These are phyloP conservation scores for Oryza glaberrima DNA, from an alignment of 176 grass and related monocot species.

Conservation along the genomic window DNA sequence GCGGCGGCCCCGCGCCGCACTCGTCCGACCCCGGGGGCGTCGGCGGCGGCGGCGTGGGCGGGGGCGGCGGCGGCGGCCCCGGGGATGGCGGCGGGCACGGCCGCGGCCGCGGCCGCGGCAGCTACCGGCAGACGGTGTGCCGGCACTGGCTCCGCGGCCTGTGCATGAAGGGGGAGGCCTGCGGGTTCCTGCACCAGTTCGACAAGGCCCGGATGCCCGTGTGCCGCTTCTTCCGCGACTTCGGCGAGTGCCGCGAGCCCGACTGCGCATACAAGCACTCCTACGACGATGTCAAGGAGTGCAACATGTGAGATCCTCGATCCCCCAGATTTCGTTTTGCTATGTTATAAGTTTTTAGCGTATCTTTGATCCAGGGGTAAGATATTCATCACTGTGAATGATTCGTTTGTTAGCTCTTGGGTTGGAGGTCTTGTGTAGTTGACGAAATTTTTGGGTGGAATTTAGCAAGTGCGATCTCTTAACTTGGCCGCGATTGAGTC, in stretches of 20 bases:
- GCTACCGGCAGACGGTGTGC: conserved; percentile 92
- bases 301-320: conserved; percentile 75
- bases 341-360: conserved; percentile 22
- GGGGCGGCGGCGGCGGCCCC: conserved; percentile 8
- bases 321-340: not conserved
- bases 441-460: not conserved
- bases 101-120: conserved; percentile 67
- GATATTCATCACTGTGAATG: not conserved
- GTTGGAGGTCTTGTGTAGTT: not conserved
- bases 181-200: conserved; percentile 98
- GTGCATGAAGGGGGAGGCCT: conserved; percentile 96
- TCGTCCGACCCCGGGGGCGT: conserved; percentile 3
- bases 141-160: conserved; percentile 97
- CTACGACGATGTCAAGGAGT: conserved; percentile 94
- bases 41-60: not conserved
- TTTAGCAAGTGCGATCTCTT: not conserved
- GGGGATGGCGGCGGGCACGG: conserved; percentile 22
- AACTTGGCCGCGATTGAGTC: not conserved
- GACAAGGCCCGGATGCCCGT: conserved; percentile 99
- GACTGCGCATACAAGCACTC: conserved; percentile 99
- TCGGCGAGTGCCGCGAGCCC: conserved; percentile 88
- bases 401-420: not conserved
- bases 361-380: not conserved
- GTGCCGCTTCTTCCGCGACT: conserved; percentile 93
- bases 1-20: conserved; percentile 18